Evolutionary conservation across 352 stramenopile genomes (phyloP).

Genomic region (Phytopythium montanum): DNA sequence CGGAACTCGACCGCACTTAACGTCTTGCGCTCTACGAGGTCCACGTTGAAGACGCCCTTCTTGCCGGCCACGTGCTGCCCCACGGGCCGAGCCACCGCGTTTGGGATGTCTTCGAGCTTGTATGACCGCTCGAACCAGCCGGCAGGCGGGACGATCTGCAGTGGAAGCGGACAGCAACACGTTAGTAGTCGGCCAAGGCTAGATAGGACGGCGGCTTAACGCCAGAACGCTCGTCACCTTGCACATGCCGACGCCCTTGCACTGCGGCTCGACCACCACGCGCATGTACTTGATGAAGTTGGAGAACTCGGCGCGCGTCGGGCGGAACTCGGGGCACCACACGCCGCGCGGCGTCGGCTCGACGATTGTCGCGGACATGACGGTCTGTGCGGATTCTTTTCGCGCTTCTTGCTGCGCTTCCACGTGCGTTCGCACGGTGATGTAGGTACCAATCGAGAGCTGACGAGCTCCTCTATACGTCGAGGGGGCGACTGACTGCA

Average conservation of each 20-base stretch:
- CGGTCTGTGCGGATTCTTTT: background rate
- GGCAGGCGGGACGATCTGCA: constrained; percentile 59
- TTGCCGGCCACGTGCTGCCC: constrained; percentile 87
- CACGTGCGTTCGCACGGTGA: no score
- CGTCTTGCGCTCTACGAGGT: constrained; percentile 83
- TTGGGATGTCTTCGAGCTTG: constrained; percentile 42
- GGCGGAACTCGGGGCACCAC: constrained; percentile 86
- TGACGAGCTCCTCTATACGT: no score
- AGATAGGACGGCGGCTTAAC: background rate
- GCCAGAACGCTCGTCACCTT: constrained; percentile 48
- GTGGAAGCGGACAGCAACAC: background rate
- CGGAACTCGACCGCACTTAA: constrained; percentile 66
- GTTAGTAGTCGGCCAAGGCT: background rate
- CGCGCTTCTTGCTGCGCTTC: no score
- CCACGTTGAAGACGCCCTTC: constrained; percentile 89
- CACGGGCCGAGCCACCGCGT: constrained; percentile 57
- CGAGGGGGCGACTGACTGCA: no score
- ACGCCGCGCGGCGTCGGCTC: constrained; percentile 20
- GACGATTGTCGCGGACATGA: background rate
- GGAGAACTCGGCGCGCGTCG: constrained; percentile 80
- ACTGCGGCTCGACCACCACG: constrained; percentile 77
- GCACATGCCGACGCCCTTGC: constrained; percentile 78
- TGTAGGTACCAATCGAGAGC: no score
- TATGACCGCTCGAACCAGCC: constrained; percentile 79
- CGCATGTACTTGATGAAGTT: constrained; percentile 85